phyloP scores from a whole-genome alignment of 2,329 filamentous ascomycete genomes.

The Pseudofabraea citricarpa region DNA sequence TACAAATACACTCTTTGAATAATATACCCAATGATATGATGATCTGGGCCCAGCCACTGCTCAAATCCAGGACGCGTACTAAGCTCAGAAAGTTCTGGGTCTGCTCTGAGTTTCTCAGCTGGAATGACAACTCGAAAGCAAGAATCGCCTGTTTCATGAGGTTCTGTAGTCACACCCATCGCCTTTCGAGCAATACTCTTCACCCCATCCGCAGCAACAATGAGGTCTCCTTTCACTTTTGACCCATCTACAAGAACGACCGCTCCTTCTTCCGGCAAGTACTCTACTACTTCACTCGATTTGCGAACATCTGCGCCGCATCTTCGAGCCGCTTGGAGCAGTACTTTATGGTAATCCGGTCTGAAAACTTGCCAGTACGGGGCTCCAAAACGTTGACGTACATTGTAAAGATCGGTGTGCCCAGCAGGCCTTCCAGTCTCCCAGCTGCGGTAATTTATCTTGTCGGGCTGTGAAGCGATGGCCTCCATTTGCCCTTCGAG shows the following conservation, averaged over 20 bases:
- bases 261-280: constrained; percentile 12
- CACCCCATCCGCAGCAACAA: constrained; percentile 30
- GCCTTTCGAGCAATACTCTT: constrained; percentile 2
- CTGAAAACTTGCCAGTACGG: constrained; percentile 29
- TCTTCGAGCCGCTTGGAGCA: constrained; percentile 19
- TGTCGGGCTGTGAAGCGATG: constrained; percentile 8
- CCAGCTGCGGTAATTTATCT: constrained; percentile 22
- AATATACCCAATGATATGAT: neutral
- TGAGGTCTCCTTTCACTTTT: constrained; percentile 22
- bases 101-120: neutral
- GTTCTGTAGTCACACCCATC: neutral
- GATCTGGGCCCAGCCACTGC: neutral
- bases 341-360: constrained; percentile 26
- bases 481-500: constrained; percentile 10
- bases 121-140: neutral
- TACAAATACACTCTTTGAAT: neutral
- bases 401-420: constrained; percentile 22
- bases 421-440: constrained; percentile 26
- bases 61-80: neutral
- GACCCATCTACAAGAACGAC: constrained; percentile 18
- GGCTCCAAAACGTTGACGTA: constrained; percentile 15
- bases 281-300: constrained; percentile 13
- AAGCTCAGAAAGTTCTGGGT: neutral
- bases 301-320: constrained; percentile 17
- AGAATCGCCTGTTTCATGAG: neutral